Percentiles rank a stretch among this genome's conserved stretches.
These are phyloP conservation scores for Hypomyces rosellus DNA, from an alignment of 2,329 filamentous ascomycete genomes.

Conservation along the genomic window DNA sequence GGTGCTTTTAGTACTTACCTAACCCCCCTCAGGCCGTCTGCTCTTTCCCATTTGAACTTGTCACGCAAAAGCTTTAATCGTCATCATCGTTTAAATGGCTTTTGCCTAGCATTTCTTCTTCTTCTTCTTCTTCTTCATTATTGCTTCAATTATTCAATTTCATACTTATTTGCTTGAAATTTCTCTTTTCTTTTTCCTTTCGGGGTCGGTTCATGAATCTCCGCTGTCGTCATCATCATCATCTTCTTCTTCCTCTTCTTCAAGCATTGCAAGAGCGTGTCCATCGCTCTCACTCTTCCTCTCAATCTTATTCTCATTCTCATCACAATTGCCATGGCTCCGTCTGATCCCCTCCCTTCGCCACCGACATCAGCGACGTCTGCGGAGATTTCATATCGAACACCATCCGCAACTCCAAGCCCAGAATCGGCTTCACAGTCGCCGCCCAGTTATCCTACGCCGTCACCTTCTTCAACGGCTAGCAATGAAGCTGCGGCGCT, in stretches of 20 bases:
- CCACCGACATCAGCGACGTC: not conserved
- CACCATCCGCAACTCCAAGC: slow-evolving; percentile 8
- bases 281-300: not conserved
- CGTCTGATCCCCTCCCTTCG: not conserved
- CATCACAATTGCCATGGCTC: not conserved
- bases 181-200: not conserved
- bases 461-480: not conserved
- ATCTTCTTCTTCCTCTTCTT: not conserved
- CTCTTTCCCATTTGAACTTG: no score
- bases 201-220: not conserved
- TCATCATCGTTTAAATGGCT: not conserved
- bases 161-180: not conserved
- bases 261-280: not conserved
- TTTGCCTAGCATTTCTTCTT: not conserved
- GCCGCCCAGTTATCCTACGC: not conserved
- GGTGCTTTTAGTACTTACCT: no score
- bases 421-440: not conserved
- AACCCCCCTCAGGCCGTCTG: no score
- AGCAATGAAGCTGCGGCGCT: not conserved
- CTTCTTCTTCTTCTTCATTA: not conserved
- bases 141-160: not conserved
- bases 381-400: slow-evolving; percentile 5
- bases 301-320: not conserved
- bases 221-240: not conserved
- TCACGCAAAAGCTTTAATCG: no score